Conservation (phyloP, 2,329 filamentous ascomycete genomes). For the Cladorrhinum sp. region DNA sequence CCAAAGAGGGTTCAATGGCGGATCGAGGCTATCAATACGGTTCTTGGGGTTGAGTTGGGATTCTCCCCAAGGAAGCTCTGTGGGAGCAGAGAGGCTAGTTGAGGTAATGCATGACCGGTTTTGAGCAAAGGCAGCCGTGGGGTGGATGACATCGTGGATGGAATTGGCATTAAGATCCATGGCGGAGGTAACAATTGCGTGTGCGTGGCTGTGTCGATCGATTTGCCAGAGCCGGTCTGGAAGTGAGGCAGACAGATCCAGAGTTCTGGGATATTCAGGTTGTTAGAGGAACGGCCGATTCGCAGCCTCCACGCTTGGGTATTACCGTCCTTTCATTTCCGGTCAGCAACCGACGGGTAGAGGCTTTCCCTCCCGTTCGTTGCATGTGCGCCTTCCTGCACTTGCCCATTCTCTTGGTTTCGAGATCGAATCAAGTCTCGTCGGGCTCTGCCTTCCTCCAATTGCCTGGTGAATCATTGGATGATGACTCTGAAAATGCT, state of each 20-base stretch:
- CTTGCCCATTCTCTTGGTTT: too few relatives aligned
- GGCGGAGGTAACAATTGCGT: constrained; percentile 17
- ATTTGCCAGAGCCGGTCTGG: not conserved
- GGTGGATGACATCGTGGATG: constrained; percentile 56
- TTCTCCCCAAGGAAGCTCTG: constrained; percentile 38
- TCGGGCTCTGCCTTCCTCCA: not conserved
- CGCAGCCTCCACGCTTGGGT: too few relatives aligned
- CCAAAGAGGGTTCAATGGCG: constrained; percentile 47
- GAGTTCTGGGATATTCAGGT: not conserved
- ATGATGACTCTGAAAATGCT: not conserved
- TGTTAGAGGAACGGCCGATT: too few relatives aligned
- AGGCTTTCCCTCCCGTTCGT: too few relatives aligned
- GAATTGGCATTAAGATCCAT: constrained; percentile 55
- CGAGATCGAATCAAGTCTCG: too few relatives aligned
- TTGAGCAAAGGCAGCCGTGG: constrained; percentile 50
- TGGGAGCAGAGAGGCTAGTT: not conserved
- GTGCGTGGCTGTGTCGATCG: not conserved
- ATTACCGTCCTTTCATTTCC: too few relatives aligned
- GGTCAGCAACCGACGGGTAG: too few relatives aligned
- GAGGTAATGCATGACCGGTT: constrained; percentile 3
- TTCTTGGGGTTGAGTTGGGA: constrained; percentile 60
- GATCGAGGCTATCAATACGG: constrained; percentile 54
- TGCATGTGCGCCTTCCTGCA: too few relatives aligned
- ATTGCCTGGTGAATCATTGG: not conserved
- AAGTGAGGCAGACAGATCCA: not conserved